Conservation (phyloP, 768 basidiomycete genomes). For the Filobasidium wieringae region DNA sequence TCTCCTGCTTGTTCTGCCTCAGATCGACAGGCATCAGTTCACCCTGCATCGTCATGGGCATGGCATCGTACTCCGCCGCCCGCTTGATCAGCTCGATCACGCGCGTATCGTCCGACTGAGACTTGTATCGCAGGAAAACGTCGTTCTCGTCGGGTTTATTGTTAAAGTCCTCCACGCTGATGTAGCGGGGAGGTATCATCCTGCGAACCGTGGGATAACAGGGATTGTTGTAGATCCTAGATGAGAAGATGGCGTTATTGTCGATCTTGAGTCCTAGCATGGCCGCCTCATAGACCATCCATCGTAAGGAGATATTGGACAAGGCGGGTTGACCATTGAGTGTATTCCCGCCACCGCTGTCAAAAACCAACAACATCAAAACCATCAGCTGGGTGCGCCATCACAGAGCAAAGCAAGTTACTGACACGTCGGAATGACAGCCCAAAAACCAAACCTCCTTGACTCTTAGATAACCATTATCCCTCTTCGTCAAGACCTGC, state of each 20-base stretch:
- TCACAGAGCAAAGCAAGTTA: not conserved
- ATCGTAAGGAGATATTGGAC: slow-evolving; percentile 19
- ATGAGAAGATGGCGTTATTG: slow-evolving; percentile 12
- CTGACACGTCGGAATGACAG: slow-evolving; percentile 12
- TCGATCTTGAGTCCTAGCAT: slow-evolving; percentile 19
- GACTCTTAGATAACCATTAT: not conserved
- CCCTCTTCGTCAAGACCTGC: not conserved
- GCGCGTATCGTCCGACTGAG: not conserved
- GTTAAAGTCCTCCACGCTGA: not conserved
- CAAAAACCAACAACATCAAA: slow-evolving; percentile 3
- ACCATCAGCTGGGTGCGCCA: not conserved
- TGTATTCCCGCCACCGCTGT: slow-evolving; percentile 18
- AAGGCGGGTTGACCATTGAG: slow-evolving; percentile 8
- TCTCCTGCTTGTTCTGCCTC: slow-evolving; percentile 4
- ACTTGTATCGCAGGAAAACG: not conserved
- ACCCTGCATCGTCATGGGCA: not conserved
- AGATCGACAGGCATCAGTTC: not conserved
- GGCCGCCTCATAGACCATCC: slow-evolving; percentile 25
- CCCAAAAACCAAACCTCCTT: slow-evolving; percentile 21
- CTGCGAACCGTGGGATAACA: not conserved
- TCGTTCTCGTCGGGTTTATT: not conserved
- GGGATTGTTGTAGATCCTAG: slow-evolving; percentile 3
- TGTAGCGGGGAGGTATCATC: slow-evolving; percentile 5
- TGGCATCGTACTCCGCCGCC: not conserved
- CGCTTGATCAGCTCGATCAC: not conserved